Percentiles rank a stretch among this genome's conserved stretches.
phyloP scores from a whole-genome alignment of 2,329 filamentous ascomycete species.

The Epichloe brachyelytri region DNA sequence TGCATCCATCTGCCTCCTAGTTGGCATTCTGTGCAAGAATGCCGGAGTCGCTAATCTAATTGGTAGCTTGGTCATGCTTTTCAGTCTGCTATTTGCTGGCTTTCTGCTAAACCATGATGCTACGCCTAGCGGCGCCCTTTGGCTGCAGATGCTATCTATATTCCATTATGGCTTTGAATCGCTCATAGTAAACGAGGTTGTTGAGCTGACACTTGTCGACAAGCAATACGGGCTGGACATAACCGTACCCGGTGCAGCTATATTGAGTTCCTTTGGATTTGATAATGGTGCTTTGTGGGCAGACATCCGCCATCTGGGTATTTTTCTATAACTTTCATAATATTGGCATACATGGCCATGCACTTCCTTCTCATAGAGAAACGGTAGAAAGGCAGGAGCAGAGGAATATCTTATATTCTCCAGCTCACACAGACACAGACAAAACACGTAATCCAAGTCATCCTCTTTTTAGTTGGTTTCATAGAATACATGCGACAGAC shows the following conservation, averaged over 20 bases:
- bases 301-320: slow-evolving; percentile 67
- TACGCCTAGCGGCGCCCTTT: slow-evolving; percentile 72
- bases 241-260: slow-evolving; percentile 85
- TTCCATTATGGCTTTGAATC: slow-evolving; percentile 98
- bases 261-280: slow-evolving; percentile 90
- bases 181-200: slow-evolving; percentile 93
- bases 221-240: slow-evolving; percentile 95
- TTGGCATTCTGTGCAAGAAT: slow-evolving; percentile 91
- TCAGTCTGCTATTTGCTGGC: slow-evolving; percentile 88
- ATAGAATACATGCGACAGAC: not conserved
- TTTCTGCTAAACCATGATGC: slow-evolving; percentile 89
- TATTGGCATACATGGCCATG: slow-evolving; percentile 86
- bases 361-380: slow-evolving; percentile 87
- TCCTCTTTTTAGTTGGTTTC: not conserved
- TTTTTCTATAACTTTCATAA: slow-evolving; percentile 69
- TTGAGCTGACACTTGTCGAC: slow-evolving; percentile 77
- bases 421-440: not conserved
- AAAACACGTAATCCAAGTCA: not conserved
- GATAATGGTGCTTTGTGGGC: slow-evolving; percentile 74
- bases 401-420: not conserved
- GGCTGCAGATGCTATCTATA: slow-evolving; percentile 88
- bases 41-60: slow-evolving; percentile 84
- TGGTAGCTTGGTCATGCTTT: slow-evolving; percentile 92
- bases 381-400: slow-evolving; percentile 23
- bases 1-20: slow-evolving; percentile 85